Evolutionary conservation across 1,284 basidiomycete genomes (phyloP), one percentile per base, ranked within the genome.

Genomic region (Butyriboletus appendiculatus): DNA sequence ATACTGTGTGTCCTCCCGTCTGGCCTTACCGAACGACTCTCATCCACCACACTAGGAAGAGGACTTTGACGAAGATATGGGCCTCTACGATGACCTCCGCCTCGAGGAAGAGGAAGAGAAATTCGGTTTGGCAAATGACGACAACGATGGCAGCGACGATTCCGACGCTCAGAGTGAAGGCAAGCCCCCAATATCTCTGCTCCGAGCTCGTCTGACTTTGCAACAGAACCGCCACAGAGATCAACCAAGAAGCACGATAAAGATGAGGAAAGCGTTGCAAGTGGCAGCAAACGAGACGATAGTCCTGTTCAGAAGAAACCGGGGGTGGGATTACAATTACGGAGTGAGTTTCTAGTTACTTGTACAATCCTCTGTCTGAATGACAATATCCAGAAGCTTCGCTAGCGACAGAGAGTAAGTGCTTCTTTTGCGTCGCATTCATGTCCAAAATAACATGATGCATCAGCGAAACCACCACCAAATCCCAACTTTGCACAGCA

Each of bases 31-130:
- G 52, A 39, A 47, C 49, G 32, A 41, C 54, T 66, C 68, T 58
- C 64, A 63, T 56, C 30, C 52, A 39, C 60, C 18, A 44, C 51
- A 41, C 48, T 68, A 96, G 94, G 95, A 97, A 58, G 97, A 99
- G 68, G 92, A 94, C 68, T 99, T 98, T 71, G 94, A 98, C 58
- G 96, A 97, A 72, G 94, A 99, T 67, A 92, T 96, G 70, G 96
- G 94, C 48, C 93, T 99, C 57, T 99, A 99, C 66, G 97, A 99
- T 67, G 96, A 99, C 43, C 92, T 99, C 62, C 94, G 94, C 65
- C 88, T 99, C 48, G 94, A 98, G 64, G 96, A 98, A 67, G 94
- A 98, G 70, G 96, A 99, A 69, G 96, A 96, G 76, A 87, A 90
- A 64, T 94, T 89, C 67, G 91, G 92, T 49, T 76, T 92, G 52